Evolutionary conservation across 2,329 filamentous ascomycete species (phyloP).

Genomic region (Lecanicillium sp.): DNA sequence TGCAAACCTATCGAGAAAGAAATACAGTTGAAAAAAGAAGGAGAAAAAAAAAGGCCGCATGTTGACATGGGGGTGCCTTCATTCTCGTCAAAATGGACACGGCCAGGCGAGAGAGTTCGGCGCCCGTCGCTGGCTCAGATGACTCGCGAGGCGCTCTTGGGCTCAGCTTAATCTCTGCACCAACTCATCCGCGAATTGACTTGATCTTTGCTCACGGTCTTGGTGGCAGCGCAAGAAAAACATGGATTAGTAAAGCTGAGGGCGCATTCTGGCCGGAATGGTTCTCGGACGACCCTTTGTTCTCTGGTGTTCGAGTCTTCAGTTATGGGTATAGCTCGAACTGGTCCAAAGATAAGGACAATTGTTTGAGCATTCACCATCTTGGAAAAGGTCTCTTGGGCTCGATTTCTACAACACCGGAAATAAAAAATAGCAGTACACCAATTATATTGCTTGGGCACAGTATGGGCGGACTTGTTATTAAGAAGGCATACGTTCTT

Average conservation of each 20-base stretch:
- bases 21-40: too few relatives aligned
- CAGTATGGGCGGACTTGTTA: conserved; percentile 26
- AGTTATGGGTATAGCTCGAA: conserved; percentile 26
- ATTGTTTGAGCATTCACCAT: conserved; percentile 22
- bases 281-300: conserved; percentile 22
- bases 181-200: conserved; percentile 17
- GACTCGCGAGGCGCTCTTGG: conserved; percentile 9
- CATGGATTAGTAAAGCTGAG: conserved; percentile 23
- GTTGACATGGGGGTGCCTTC: too few relatives aligned
- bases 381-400: conserved; percentile 22
- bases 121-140: too few relatives aligned
- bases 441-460: conserved; percentile 24
- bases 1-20: too few relatives aligned
- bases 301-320: conserved; percentile 19
- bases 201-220: conserved; percentile 32
- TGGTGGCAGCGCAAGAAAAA: conserved; percentile 27
- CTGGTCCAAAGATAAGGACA: conserved; percentile 16
- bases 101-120: too few relatives aligned
- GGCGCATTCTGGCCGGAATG: conserved; percentile 31
- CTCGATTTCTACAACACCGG: conserved; percentile 16
- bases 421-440: conserved; percentile 11
- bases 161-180: conserved; percentile 14
- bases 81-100: too few relatives aligned
- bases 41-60: too few relatives aligned
- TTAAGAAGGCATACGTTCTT: conserved; percentile 23